Base-by-base conservation (phyloP, 2,329 filamentous ascomycete species). In the Coniochaeta hoffmannii region DNA sequence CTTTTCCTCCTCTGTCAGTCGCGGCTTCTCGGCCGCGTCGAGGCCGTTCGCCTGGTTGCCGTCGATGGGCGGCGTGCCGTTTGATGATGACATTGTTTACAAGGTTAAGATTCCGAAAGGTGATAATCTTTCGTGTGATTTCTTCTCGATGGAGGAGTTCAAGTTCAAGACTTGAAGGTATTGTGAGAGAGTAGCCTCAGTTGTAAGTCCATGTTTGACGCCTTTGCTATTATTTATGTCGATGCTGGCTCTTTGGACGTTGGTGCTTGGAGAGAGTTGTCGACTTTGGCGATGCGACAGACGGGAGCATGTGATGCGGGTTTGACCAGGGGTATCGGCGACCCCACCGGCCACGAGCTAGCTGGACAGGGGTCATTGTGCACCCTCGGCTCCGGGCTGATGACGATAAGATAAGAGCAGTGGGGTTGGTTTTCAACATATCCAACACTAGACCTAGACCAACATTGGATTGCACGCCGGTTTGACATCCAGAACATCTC, bases 1-100 rank as follows among this genome's bases (percentile, higher is more conserved):
- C 36, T 72, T 73, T 50, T 78, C 73, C 31, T 67, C 64, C n/a
- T 69, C 62, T 2, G 69, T 67, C 10, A 77, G 58, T 7, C 69
- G 65, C 1, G 65, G 63, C 53, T 69, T 67, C 12, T 73, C 64
- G 1, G 30, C 49, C 17, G 22, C 34, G 9, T 22, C 46, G n/a
- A 51, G 31, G 12, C 41, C 41, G 41, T 46, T 46, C 17, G 49
- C 28, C 7, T 31, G 26, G 41, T 11, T 28, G 41, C 15, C 11
- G 41, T 28, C 41, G 19, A 28, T 19, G 4, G 41, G 41, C 11
- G 41, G 41, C 10, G 41, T 46, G 41, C 41, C 24, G 24, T 24
- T 46, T 15, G 41, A 14, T 19, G 41, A 46, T 46, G 41, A 46
- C 41, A 46, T 46, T 46, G 19, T 46, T 24, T n/a, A n/a, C n/a